These are phyloP conservation scores for Arctium lappa DNA, from an alignment of 129 eudicot genomes.

Conservation along the genomic window DNA sequence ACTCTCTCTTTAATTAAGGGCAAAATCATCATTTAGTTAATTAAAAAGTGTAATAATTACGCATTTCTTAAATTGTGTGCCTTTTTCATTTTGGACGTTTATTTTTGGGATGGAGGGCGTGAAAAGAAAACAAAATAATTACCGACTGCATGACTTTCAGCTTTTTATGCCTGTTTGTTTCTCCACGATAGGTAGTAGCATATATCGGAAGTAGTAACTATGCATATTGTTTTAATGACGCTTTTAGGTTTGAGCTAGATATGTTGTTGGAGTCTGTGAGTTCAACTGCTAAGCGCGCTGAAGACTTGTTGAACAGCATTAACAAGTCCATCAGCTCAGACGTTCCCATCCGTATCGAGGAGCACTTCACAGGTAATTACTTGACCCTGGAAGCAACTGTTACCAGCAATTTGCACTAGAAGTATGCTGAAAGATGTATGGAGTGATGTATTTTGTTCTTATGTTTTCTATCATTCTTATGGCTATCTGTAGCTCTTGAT, in stretches of 20 bases:
- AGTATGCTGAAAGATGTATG: background rate
- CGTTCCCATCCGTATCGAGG: constrained; percentile 64
- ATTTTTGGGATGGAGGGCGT: background rate
- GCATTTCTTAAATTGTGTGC: background rate
- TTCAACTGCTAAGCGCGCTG: constrained; percentile 77
- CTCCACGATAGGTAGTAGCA: background rate
- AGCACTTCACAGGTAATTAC: constrained; percentile 72
- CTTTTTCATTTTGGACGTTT: background rate
- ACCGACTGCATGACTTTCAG: background rate
- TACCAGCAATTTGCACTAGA: background rate
- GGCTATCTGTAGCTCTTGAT: constrained; percentile 59
- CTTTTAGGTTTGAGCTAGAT: constrained; percentile 89
- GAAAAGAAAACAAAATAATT: background rate
- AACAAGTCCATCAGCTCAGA: constrained; percentile 51
- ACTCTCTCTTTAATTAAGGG: background rate
- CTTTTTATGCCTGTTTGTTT: background rate
- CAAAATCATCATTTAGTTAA: background rate
- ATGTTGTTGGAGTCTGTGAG: constrained; percentile 95
- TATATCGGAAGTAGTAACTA: background rate
- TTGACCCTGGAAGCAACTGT: background rate
- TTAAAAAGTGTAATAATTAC: background rate
- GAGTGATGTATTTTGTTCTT: background rate
- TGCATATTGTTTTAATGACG: background rate
- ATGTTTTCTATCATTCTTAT: constrained; percentile 2
- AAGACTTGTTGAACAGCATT: constrained; percentile 68